phyloP scores from a whole-genome alignment of 192 early-diverging fungal genomes.

The Kappamyces sp. region DNA sequence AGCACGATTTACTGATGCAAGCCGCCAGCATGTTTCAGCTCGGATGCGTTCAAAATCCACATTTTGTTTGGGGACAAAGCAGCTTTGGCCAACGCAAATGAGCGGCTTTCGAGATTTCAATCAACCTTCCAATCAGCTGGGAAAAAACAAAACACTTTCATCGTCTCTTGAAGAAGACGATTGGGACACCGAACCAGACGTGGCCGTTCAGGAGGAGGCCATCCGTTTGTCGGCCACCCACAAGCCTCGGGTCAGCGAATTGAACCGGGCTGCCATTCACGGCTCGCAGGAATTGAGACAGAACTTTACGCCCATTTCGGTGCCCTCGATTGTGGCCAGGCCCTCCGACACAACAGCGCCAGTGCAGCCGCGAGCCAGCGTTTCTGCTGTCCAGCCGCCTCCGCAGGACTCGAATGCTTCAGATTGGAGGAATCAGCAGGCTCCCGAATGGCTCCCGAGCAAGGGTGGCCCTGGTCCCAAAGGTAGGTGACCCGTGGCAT shows the following conservation, averaged over 20 bases:
- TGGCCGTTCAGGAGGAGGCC: background rate
- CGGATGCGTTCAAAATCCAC: too few relatives aligned
- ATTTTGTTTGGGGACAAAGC: too few relatives aligned
- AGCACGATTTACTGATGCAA: too few relatives aligned
- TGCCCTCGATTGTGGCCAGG: background rate
- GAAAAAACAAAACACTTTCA: slow-evolving; percentile 17
- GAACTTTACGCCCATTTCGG: background rate
- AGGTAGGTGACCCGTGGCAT: slow-evolving; percentile 3
- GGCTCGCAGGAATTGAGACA: too few relatives aligned
- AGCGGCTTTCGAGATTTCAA: slow-evolving; percentile 29
- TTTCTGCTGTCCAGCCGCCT: too few relatives aligned
- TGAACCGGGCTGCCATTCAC: too few relatives aligned
- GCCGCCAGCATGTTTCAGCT: too few relatives aligned
- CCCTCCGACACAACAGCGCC: background rate
- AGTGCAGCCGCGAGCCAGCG: background rate
- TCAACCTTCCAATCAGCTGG: slow-evolving; percentile 1
- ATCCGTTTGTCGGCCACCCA: slow-evolving; percentile 11
- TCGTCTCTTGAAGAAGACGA: slow-evolving; percentile 31
- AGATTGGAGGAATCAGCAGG: too few relatives aligned
- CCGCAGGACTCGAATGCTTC: too few relatives aligned
- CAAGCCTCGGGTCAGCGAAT: background rate
- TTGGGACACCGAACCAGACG: slow-evolving; percentile 18
- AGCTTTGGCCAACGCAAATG: slow-evolving; percentile 11
- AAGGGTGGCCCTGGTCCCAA: background rate
- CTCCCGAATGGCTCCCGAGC: background rate